Conservation (phyloP, 2,329 filamentous ascomycete species). For the Lachnum nothofagi region DNA sequence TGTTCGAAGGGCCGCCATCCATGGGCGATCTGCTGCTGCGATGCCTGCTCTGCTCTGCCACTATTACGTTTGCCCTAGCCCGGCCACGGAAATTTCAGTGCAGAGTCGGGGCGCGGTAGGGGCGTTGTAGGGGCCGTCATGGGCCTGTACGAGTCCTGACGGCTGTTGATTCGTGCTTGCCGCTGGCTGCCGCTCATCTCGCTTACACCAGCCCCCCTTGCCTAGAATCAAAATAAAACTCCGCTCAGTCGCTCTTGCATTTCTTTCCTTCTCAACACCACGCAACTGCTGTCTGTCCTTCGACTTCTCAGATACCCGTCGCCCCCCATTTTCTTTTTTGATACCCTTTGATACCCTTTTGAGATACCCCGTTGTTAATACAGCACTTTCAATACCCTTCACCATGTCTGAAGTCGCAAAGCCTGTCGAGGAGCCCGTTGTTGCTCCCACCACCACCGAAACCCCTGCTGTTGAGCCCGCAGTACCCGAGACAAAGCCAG, state of each 20-base stretch:
- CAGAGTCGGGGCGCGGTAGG: not conserved
- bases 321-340: constrained; percentile 18
- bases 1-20: not conserved
- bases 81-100: not conserved
- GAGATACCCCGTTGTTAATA: constrained; percentile 20
- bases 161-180: not conserved
- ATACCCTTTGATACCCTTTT: constrained; percentile 16
- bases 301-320: not conserved
- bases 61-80: not conserved
- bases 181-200: not conserved
- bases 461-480: constrained; percentile 30
- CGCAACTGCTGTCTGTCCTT: not conserved
- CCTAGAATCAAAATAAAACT: not conserved
- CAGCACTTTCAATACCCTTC: constrained; percentile 17
- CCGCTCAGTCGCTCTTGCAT: not conserved
- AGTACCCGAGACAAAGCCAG: constrained; percentile 30
- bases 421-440: constrained; percentile 50
- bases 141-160: not conserved
- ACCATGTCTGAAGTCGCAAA: constrained; percentile 64
- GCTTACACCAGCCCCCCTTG: not conserved
- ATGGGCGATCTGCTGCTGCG: not conserved
- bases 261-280: not conserved
- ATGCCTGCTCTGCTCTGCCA: not conserved
- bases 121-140: not conserved
- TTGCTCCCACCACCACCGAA: constrained; percentile 28